A percentile compares a stretch with the other conserved stretches of the same genome.
These are phyloP conservation scores for Harrya chromipes DNA, from an alignment of 768 basidiomycete genomes.

Conservation along the genomic window DNA sequence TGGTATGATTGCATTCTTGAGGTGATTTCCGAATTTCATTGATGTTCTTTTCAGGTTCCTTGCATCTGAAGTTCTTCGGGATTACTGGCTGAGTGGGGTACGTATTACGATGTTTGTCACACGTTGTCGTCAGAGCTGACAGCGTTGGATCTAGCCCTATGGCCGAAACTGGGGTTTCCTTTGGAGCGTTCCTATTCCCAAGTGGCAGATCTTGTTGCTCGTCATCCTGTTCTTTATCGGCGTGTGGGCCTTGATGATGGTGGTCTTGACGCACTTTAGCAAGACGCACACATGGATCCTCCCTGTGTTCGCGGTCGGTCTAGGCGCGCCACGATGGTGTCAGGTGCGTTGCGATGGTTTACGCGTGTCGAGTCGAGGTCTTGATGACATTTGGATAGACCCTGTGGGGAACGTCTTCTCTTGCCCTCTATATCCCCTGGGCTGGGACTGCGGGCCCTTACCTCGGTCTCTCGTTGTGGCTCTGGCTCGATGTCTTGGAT, in stretches of 20 bases:
- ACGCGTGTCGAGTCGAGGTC: neutral
- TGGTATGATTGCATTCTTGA: conserved; percentile 45
- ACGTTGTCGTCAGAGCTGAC: conserved; percentile 6
- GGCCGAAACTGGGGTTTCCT: conserved; percentile 95
- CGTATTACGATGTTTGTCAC: conserved; percentile 26
- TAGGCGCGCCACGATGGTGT: conserved; percentile 94
- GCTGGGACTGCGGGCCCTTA: conserved; percentile 84
- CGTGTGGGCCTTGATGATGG: conserved; percentile 76
- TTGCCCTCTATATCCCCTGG: conserved; percentile 93
- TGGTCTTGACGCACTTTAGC: conserved; percentile 77
- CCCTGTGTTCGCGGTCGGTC: conserved; percentile 92
- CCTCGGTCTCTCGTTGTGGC: conserved; percentile 85
- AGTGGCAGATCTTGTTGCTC: conserved; percentile 80
- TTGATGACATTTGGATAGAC: conserved; percentile 44
- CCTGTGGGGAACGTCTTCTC: conserved; percentile 93
- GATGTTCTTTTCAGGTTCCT: conserved; percentile 55
- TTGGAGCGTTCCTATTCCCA: conserved; percentile 79
- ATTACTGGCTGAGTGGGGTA: conserved; percentile 88
- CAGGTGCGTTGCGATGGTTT: conserved; percentile 47
- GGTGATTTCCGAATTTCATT: neutral
- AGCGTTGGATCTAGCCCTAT: conserved; percentile 54
- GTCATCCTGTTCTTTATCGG: conserved; percentile 82
- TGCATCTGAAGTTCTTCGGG: conserved; percentile 85
- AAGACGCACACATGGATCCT: conserved; percentile 96
- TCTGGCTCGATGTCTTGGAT: conserved; percentile 94